phyloP scores from a whole-genome alignment of 176 grass and related monocot genomes.

The Puccinellia tenuiflora region DNA sequence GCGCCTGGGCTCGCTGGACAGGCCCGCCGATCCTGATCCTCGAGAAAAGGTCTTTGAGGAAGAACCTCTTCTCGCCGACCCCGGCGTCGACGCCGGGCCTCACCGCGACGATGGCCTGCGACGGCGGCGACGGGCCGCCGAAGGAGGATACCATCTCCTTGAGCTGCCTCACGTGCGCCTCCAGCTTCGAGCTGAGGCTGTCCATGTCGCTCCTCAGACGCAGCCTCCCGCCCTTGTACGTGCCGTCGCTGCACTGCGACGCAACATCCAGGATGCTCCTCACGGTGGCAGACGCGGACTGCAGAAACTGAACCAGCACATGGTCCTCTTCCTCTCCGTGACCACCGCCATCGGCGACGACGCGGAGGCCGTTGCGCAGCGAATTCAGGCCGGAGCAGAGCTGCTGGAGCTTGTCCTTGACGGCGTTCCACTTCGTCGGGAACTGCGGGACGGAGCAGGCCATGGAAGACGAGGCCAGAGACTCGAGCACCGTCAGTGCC shows the following conservation, averaged over 20 bases:
- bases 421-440: constrained; percentile 72
- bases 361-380: not conserved
- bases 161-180: constrained; percentile 53
- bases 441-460: constrained; percentile 41
- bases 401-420: constrained; percentile 72
- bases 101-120: constrained; percentile 51
- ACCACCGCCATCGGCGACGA: no score
- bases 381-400: constrained; percentile 36
- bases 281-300: constrained; percentile 30
- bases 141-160: constrained; percentile 27
- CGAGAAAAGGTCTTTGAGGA: constrained; percentile 74
- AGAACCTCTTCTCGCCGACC: constrained; percentile 62
- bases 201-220: constrained; percentile 74
- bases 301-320: constrained; percentile 25
- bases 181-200: constrained; percentile 49
- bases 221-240: constrained; percentile 65
- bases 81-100: constrained; percentile 43
- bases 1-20: constrained; percentile 38
- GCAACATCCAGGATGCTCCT: constrained; percentile 33
- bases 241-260: constrained; percentile 48
- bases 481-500: constrained; percentile 33
- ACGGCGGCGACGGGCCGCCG: constrained; percentile 8
- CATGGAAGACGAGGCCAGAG: constrained; percentile 50
- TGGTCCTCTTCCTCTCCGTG: not conserved
- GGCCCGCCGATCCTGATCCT: constrained; percentile 57